These are phyloP conservation scores for Nannochloropsis salina DNA, from an alignment of 108 stramenopile species.

Conservation along the genomic window DNA sequence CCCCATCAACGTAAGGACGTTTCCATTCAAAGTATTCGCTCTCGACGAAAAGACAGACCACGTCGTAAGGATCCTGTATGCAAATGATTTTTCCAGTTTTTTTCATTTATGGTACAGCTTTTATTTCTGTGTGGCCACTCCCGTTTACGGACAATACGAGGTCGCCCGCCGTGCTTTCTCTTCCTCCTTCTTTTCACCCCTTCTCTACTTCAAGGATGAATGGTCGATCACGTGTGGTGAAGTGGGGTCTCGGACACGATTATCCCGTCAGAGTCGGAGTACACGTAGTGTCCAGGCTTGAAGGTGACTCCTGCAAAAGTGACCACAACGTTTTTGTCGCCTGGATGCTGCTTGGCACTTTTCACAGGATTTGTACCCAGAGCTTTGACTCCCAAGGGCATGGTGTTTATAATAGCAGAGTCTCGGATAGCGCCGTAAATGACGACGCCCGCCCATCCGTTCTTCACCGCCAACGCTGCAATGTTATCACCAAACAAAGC, in stretches of 20 bases:
- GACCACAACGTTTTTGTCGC: conserved; percentile 33
- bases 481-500: conserved; percentile 45
- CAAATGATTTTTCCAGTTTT: no score
- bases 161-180: no score
- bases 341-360: conserved; percentile 36
- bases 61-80: no score
- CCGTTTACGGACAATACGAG: no score
- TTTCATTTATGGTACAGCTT: no score
- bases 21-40: no score
- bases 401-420: conserved; percentile 24
- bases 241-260: conserved; percentile 26
- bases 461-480: conserved; percentile 32
- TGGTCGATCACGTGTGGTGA: not conserved
- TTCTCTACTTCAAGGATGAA: no score
- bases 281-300: conserved; percentile 31
- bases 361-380: conserved; percentile 36
- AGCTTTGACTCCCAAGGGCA: conserved; percentile 41
- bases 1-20: no score
- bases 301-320: conserved; percentile 35
- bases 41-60: no score
- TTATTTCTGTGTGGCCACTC: no score
- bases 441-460: conserved; percentile 46
- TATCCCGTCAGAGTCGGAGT: conserved; percentile 42
- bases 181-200: no score
- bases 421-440: conserved; percentile 44